Base-by-base conservation (phyloP, 2,329 filamentous ascomycete genomes). In the Venturia oleaginea region DNA sequence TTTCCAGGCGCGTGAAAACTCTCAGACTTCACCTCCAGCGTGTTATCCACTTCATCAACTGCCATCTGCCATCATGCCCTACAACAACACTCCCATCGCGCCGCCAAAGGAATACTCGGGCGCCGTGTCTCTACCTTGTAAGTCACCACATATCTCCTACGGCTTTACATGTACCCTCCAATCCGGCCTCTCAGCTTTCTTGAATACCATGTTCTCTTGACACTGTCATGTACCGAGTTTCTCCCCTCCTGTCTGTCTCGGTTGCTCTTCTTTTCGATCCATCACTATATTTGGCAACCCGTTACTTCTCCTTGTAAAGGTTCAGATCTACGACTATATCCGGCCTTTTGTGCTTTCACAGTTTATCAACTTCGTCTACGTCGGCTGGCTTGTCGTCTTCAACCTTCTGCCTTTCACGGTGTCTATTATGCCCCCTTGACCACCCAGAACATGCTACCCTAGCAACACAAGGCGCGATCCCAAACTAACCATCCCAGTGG, bases 41-140 rank as follows among this genome's bases (percentile, higher is more conserved):
- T 27, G 63, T 42, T 42, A 22, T 57, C 30, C 34, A 22, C n/a
- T 42, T 61, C 37, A 38, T 38, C 51, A 38, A 42, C 27, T n/a
- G 38, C 34, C 71, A 73, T 64, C 27, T n/a, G 38, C 34, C 71
- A 73, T 64, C 8, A 97, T 97, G 92, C 90, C 92, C 32, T 92
- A 94, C 80, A 96, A 96, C 77, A 93, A 90, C 69, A 86, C 87
- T 3, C 88, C 90, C 22, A 94, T 94, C 65, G 84, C 88, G 68
- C 90, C 89, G 46, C 81, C 88, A 17, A 87, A 90, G 73, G 91
- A 96, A 76, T 84, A 90, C 57, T 95, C 90, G 2, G 93, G 93
- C 69, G 87, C 91, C 68, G 89, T 90, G 27, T 88, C 91, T 69
- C 84, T 97, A 38, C 93, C 93, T 10, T 81, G 93, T 96, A 80